A percentile compares a stretch with the other conserved stretches of the same genome.
phyloP scores from a whole-genome alignment of 2,329 filamentous ascomycete species.

The Aspergillus pseudonomiae region DNA sequence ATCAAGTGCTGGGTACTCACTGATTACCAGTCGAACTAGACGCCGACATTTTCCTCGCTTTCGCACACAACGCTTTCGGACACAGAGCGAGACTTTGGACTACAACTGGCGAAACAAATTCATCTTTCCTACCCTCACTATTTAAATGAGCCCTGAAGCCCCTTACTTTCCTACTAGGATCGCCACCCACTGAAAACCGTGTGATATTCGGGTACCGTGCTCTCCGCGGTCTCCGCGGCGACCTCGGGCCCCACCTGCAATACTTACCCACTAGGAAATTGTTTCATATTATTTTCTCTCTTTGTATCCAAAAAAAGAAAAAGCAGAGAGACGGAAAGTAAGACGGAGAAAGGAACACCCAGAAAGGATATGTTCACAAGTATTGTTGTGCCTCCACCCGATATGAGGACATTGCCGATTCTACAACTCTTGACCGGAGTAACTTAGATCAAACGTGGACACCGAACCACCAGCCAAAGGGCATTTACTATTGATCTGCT shows the following conservation, averaged over 20 bases:
- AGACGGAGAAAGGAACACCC: neutral
- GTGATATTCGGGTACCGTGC: neutral
- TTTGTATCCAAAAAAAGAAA: neutral
- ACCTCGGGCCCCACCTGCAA: conserved; percentile 12
- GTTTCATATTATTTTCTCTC: neutral
- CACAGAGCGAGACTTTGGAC: neutral
- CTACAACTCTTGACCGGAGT: neutral
- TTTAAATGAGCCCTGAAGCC: neutral
- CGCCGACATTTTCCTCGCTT: neutral
- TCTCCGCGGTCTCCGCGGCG: conserved; percentile 21
- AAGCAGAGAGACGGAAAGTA: neutral
- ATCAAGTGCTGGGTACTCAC: neutral
- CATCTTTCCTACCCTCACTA: neutral
- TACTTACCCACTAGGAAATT: neutral
- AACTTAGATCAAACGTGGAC: neutral
- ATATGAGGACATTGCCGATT: neutral
- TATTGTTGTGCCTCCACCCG: neutral
- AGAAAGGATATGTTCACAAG: neutral
- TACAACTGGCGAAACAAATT: neutral
- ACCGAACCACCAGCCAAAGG: no score
- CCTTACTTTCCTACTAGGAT: neutral
- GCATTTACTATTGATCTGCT: no score
- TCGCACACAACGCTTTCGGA: neutral
- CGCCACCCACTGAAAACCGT: no score
- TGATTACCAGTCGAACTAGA: neutral